These are phyloP conservation scores for Malassezia sympodialis DNA, from an alignment of 1,284 basidiomycete species.

Conservation along the genomic window DNA sequence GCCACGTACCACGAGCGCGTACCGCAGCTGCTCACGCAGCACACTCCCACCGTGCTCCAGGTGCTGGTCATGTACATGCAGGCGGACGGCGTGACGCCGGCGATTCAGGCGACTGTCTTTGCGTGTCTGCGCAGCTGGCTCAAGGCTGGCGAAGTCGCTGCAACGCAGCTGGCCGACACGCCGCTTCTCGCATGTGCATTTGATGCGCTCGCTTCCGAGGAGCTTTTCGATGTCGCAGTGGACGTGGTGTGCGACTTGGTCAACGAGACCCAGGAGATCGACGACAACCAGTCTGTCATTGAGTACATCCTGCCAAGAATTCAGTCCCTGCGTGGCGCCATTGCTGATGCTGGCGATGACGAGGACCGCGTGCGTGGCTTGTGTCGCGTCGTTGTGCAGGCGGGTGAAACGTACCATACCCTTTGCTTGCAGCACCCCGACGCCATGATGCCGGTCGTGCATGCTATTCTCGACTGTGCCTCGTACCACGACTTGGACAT, in stretches of 20 bases:
- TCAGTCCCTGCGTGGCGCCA: constrained; percentile 26
- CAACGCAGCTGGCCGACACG: constrained; percentile 60
- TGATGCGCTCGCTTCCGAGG: constrained; percentile 52
- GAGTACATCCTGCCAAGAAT: constrained; percentile 65
- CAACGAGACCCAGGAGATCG: constrained; percentile 94
- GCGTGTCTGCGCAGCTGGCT: constrained; percentile 79
- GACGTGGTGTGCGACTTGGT: constrained; percentile 88
- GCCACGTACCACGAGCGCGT: constrained; percentile 56
- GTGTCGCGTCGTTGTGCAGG: constrained; percentile 84
- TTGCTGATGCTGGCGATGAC: constrained; percentile 53
- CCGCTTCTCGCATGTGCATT: constrained; percentile 64
- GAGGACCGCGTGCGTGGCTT: constrained; percentile 79
- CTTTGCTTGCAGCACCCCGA: constrained; percentile 80
- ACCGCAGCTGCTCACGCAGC: constrained; percentile 49
- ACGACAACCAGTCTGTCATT: constrained; percentile 83
- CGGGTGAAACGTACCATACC: constrained; percentile 85
- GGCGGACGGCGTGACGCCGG: constrained; percentile 71
- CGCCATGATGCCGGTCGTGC: constrained; percentile 83
- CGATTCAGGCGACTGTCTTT: constrained; percentile 78
- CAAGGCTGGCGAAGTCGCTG: constrained; percentile 69
- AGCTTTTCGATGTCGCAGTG: constrained; percentile 82
- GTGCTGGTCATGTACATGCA: constrained; percentile 80
- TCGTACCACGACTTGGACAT: constrained; percentile 89
- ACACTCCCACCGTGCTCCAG: constrained; percentile 64
- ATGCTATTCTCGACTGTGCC: constrained; percentile 87